Conservation (phyloP, 257 asterid genomes). For the Forsythia viridissima region DNA sequence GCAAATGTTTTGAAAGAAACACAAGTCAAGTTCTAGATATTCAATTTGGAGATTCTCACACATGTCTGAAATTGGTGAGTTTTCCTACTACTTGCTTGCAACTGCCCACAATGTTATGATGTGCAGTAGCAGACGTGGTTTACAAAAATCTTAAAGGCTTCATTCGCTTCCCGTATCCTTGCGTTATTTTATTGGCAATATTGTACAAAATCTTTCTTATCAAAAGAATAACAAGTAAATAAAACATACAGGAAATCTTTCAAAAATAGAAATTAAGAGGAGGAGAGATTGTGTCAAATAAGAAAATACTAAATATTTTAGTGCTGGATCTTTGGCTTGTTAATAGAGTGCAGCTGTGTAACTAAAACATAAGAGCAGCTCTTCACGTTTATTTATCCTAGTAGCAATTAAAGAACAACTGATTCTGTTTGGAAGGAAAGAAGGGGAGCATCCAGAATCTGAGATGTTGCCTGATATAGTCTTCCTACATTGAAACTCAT, state of each 20-base stretch:
- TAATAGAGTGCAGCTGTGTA: neutral
- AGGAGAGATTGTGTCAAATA: neutral
- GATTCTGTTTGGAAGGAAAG: slow-evolving; percentile 60
- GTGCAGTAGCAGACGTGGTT: slow-evolving; percentile 17
- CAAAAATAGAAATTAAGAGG: neutral
- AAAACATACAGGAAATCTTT: neutral
- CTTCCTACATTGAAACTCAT: slow-evolving; percentile 70
- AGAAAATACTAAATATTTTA: neutral
- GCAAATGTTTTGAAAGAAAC: slow-evolving; percentile 62
- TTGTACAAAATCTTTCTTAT: slow-evolving; percentile 5
- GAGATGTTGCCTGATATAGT: slow-evolving; percentile 66
- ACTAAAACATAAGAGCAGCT: neutral
- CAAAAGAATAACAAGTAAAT: neutral
- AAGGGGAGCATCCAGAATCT: slow-evolving; percentile 68
- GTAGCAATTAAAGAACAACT: neutral
- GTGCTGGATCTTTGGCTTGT: slow-evolving; percentile 5
- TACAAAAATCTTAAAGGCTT: neutral
- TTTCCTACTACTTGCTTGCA: slow-evolving; percentile 20
- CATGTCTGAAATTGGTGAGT: slow-evolving; percentile 80
- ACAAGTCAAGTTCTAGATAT: slow-evolving; percentile 62
- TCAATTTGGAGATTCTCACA: slow-evolving; percentile 67
- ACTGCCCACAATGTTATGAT: neutral
- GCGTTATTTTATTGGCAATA: neutral
- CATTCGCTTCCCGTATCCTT: neutral
- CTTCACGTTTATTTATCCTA: neutral